Base-by-base conservation (phyloP, 2,329 filamentous ascomycete species). In the Penicillium brasilianum region DNA sequence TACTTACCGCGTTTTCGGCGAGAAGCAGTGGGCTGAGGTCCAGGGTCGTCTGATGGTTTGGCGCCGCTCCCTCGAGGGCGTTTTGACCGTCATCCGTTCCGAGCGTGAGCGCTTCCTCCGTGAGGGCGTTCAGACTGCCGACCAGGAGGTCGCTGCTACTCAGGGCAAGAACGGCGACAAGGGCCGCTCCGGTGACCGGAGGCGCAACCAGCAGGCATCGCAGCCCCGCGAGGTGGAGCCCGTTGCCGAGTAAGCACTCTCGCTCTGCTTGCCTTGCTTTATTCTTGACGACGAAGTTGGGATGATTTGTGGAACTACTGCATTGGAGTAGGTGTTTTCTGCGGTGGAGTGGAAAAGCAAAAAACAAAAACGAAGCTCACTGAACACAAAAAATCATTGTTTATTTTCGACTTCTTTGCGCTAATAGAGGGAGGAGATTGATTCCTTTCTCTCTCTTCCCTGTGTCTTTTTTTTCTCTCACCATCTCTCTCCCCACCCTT, bases 11-110 rank as follows among this genome's bases (percentile, higher is more conserved):
- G 93, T 97, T 57, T 99, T 99, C 74, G 92, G 92, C 70, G 92
- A 97, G 83, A 96, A 96, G 85, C 95, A 99, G 83, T 99, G 96
- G 93, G 88, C 91, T 70, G 94, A 99, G 83, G 90, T 99, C 57
- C 91, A 92, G 63, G 92, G 90, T 66, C 87, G 94, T 64, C 83
- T 99, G 72, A 93, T 97, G 80, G 91, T 93, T 77, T 98, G 94
- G 94, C 89, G 90, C 78, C 85, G 87, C 70, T 94, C 91, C 70
- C 83, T 98, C 71, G 85, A 87, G 74, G 88, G 87, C 68, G 93
- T 99, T 18, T 82, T 96, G 69, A 82, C 84, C 58, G 91, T 95
- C 49, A 86, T 98, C 68, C 87, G 89, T 73, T 83, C 87, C 75
- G 92, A 96, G 83, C 90, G 96, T 83, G 84, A 89, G 80, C 89